phyloP scores from a whole-genome alignment of 2,329 filamentous ascomycete species.

The Diaporthe sp. region DNA sequence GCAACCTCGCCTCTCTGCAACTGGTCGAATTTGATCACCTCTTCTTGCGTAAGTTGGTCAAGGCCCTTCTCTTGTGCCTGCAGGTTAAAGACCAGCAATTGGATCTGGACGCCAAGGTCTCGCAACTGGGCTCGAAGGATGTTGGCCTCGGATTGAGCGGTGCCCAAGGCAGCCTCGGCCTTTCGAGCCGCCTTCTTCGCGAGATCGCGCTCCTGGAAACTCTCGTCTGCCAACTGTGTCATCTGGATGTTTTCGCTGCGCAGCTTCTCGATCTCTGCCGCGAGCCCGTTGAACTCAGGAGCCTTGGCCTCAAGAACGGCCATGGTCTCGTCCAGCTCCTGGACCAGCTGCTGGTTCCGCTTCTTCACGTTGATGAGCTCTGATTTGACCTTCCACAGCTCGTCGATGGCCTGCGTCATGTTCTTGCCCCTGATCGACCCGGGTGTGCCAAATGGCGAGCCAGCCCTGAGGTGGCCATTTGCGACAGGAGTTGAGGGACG shows the following conservation, averaged over 20 bases:
- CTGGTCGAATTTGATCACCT: slow-evolving; percentile 80
- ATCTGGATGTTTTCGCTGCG: slow-evolving; percentile 85
- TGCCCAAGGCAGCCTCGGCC: slow-evolving; percentile 77
- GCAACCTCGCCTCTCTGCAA: slow-evolving; percentile 80
- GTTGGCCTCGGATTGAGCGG: slow-evolving; percentile 74
- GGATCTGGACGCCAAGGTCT: slow-evolving; percentile 89
- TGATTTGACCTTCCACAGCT: slow-evolving; percentile 75
- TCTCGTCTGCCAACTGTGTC: slow-evolving; percentile 85
- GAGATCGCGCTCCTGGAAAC: slow-evolving; percentile 81
- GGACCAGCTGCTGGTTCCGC: slow-evolving; percentile 77
- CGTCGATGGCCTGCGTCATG: slow-evolving; percentile 71
- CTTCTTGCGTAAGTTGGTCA: slow-evolving; percentile 75
- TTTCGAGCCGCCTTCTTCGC: slow-evolving; percentile 83
- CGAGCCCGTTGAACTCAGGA: slow-evolving; percentile 88
- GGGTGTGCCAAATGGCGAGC: slow-evolving; percentile 71
- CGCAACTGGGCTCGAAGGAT: slow-evolving; percentile 88
- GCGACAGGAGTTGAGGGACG: slow-evolving; percentile 69
- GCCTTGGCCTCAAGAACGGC: slow-evolving; percentile 85
- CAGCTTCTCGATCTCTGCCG: slow-evolving; percentile 82
- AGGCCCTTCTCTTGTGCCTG: slow-evolving; percentile 84
- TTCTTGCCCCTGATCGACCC: slow-evolving; percentile 66
- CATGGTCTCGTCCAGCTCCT: slow-evolving; percentile 87
- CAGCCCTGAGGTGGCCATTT: slow-evolving; percentile 64
- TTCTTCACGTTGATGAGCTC: slow-evolving; percentile 80
- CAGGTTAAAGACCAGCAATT: slow-evolving; percentile 88